Evolutionary conservation across 75 land plant genomes (phyloP).

Genomic region (Picea glauca): DNA sequence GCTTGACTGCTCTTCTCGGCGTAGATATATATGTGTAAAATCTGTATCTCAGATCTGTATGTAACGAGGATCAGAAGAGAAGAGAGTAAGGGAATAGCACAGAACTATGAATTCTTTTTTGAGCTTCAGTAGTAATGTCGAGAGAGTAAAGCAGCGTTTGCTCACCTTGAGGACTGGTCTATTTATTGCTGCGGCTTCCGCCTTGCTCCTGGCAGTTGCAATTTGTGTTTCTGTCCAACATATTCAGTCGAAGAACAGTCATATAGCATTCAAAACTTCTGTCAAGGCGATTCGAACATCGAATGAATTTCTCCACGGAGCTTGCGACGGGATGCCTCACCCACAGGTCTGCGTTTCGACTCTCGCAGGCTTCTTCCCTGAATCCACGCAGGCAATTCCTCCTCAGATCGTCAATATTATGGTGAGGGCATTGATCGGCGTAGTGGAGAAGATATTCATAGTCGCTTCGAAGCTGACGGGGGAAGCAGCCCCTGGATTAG

Average conservation of each 20-base stretch:
- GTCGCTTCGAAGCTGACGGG: not conserved
- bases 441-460: not conserved
- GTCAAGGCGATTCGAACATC: not conserved
- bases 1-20: no score
- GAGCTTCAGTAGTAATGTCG: no score
- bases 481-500: not conserved
- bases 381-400: not conserved
- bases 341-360: not conserved
- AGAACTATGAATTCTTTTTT: no score
- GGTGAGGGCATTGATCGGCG: not conserved
- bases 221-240: not conserved
- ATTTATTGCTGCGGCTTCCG: not conserved
- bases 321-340: not conserved
- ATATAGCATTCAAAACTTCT: not conserved
- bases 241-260: not conserved
- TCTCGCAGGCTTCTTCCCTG: not conserved
- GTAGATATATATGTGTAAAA: no score
- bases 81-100: no score
- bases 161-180: not conserved
- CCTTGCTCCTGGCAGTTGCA: not conserved
- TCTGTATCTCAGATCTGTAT: no score
- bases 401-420: not conserved
- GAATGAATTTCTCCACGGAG: not conserved
- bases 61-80: no score
- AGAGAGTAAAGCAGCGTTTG: no score